phyloP scores from a whole-genome alignment of 176 grass and related monocot genomes.

The Otatea glauca region DNA sequence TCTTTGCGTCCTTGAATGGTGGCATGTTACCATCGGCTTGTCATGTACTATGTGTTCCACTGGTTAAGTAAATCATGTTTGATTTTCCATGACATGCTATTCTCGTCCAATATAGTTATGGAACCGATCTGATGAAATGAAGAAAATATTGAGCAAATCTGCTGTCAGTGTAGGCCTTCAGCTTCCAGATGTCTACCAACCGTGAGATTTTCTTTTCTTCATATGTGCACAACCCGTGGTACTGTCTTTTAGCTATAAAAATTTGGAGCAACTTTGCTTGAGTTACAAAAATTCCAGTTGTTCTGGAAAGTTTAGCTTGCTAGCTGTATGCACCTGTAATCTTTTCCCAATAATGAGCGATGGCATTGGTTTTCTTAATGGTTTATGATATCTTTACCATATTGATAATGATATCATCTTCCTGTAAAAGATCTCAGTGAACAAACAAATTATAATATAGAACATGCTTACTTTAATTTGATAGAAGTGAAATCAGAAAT shows the following conservation, averaged over 20 bases:
- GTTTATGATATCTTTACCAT: slow-evolving; percentile 63
- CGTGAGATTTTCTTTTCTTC: slow-evolving; percentile 41
- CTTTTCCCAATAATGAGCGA: neutral
- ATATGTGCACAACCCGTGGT: neutral
- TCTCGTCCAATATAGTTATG: no score
- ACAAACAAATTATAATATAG: slow-evolving; percentile 24
- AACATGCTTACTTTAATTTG: slow-evolving; percentile 28
- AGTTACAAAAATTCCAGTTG: no score
- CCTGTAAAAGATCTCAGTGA: slow-evolving; percentile 48
- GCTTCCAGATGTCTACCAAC: slow-evolving; percentile 82
- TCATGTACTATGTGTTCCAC: neutral
- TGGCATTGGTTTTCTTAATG: neutral
- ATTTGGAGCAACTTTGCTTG: no score
- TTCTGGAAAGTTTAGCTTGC: no score
- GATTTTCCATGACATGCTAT: no score
- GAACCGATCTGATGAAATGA: no score
- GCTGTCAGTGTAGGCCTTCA: slow-evolving; percentile 80
- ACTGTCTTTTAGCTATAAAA: no score
- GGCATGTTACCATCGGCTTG: neutral
- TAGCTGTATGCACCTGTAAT: neutral
- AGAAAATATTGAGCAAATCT: no score
- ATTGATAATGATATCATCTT: slow-evolving; percentile 83
- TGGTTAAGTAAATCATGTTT: no score
- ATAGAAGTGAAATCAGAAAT: slow-evolving; percentile 18
- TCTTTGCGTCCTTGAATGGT: neutral